A percentile compares a stretch with the other conserved stretches of the same genome.
Evolutionary conservation across 106 monocot species (phyloP).

Genomic region (Posidonia australis): DNA sequence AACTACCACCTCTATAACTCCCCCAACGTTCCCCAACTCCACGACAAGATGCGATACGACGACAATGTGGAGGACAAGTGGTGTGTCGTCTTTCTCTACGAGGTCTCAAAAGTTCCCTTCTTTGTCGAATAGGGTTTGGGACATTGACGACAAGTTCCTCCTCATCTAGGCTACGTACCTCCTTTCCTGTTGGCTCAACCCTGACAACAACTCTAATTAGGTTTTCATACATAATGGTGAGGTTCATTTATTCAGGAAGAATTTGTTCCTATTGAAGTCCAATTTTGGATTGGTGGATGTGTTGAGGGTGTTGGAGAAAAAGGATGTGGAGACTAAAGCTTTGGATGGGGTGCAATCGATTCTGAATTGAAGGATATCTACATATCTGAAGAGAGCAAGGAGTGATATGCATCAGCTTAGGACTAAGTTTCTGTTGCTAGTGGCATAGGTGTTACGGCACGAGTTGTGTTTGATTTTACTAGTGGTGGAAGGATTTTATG

Average conservation of each 20-base stretch:
- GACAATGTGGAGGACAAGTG: slow-evolving; percentile 95
- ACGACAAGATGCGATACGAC: slow-evolving; percentile 57
- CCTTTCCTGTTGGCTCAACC: slow-evolving; percentile 70
- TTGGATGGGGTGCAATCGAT: slow-evolving; percentile 39
- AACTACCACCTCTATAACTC: slow-evolving; percentile 23
- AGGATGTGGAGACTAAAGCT: slow-evolving; percentile 36
- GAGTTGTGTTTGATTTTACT: slow-evolving; percentile 74
- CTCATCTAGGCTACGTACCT: slow-evolving; percentile 81
- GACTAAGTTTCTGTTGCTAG: slow-evolving; percentile 57
- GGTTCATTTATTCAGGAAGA: slow-evolving; percentile 52
- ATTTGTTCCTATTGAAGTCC: slow-evolving; percentile 11
- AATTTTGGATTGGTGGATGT: slow-evolving; percentile 28
- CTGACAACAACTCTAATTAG: slow-evolving; percentile 47
- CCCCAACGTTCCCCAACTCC: slow-evolving; percentile 47
- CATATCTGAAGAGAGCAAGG: slow-evolving; percentile 53
- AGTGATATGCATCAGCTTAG: slow-evolving; percentile 48
- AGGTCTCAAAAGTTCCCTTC: slow-evolving; percentile 37
- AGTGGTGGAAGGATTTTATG: slow-evolving; percentile 83
- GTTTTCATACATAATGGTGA: slow-evolving; percentile 61
- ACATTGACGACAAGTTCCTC: slow-evolving; percentile 90
- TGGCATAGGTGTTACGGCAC: slow-evolving; percentile 71
- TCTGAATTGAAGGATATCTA: slow-evolving; percentile 20
- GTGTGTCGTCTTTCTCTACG: slow-evolving; percentile 62
- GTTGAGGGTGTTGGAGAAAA: slow-evolving; percentile 25
- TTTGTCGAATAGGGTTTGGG: slow-evolving; percentile 49